Evolutionary conservation across 148 eudicot species (phyloP).

Genomic region (Hydrangea macrophylla): DNA sequence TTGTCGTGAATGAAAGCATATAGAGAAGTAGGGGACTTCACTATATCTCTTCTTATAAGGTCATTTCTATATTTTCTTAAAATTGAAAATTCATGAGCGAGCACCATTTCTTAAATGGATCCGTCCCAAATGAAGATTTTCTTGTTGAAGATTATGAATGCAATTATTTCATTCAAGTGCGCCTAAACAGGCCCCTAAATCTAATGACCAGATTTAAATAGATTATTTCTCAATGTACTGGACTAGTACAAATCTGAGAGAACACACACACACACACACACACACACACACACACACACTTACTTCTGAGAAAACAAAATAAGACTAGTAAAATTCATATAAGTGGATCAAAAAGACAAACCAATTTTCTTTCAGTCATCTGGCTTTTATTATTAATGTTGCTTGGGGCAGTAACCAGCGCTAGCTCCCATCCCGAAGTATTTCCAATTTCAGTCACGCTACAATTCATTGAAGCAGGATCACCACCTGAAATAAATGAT

Average conservation of each 20-base stretch:
- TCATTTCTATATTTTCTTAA: too few relatives aligned
- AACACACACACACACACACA: too few relatives aligned
- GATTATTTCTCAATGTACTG: neutral
- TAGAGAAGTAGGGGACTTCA: too few relatives aligned
- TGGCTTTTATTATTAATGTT: conserved; percentile 36
- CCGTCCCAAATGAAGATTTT: too few relatives aligned
- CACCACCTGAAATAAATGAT: conserved; percentile 42
- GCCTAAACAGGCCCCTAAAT: too few relatives aligned
- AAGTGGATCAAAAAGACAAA: conserved; percentile 25
- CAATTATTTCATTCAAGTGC: too few relatives aligned
- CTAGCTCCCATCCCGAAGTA: conserved; percentile 90
- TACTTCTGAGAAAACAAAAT: neutral
- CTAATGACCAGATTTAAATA: neutral
- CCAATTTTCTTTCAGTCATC: conserved; percentile 51
- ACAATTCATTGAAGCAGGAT: conserved; percentile 34
- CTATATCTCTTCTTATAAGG: too few relatives aligned
- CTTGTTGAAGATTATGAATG: too few relatives aligned
- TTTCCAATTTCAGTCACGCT: conserved; percentile 52
- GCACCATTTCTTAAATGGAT: too few relatives aligned
- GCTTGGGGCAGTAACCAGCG: conserved; percentile 84
- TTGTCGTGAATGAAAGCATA: too few relatives aligned
- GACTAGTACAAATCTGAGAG: neutral
- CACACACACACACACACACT: too few relatives aligned
- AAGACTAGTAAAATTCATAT: neutral
- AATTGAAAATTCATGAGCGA: too few relatives aligned